Conservation (phyloP, 148 eudicot species). For the Camellia sinensis region DNA sequence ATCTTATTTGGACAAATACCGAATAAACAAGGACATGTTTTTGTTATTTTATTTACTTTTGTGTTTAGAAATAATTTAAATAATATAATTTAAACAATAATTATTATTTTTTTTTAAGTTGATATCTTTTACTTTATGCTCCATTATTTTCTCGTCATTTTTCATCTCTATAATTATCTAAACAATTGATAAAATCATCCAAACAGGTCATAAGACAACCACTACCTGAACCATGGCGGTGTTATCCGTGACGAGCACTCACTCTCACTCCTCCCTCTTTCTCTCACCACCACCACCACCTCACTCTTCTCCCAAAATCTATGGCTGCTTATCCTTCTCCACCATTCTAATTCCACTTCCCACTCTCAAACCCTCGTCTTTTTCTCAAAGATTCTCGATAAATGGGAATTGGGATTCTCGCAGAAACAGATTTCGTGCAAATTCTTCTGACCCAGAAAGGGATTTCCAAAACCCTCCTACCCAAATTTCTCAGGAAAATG, state of each 20-base stretch:
- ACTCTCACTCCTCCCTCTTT: background rate
- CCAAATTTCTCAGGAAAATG: constrained; percentile 5
- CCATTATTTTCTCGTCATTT: too few species aligned
- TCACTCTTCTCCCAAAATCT: background rate
- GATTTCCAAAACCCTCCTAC: background rate
- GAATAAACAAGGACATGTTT: too few species aligned
- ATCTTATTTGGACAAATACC: too few species aligned
- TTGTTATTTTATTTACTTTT: too few species aligned
- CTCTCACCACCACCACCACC: background rate
- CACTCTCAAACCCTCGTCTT: background rate
- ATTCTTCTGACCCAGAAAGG: constrained; percentile 10
- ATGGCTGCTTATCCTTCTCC: background rate
- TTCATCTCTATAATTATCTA: too few species aligned
- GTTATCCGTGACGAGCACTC: constrained; percentile 4
- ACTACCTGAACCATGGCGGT: background rate
- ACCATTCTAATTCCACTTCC: background rate
- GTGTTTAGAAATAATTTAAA: too few species aligned
- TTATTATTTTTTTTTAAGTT: too few species aligned
- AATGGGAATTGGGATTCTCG: background rate
- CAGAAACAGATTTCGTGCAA: background rate
- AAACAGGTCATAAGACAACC: background rate
- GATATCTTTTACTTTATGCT: too few species aligned
- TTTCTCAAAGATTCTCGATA: background rate
- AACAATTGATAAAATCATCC: too few species aligned
- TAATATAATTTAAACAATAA: too few species aligned